Conservation (phyloP, 345 rosid genomes). For the Salix dunnii region DNA sequence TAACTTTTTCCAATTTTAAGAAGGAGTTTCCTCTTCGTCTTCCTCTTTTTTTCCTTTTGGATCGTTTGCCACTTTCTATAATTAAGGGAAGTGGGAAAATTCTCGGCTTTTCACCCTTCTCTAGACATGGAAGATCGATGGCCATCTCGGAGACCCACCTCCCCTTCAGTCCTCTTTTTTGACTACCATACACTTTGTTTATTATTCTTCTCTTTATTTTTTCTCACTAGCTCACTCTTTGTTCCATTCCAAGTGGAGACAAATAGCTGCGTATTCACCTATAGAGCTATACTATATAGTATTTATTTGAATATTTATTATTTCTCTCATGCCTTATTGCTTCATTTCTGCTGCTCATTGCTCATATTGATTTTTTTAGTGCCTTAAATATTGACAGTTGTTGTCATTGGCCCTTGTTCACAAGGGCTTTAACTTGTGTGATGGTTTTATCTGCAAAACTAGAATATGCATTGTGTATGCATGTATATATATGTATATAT, state of each 20-base stretch:
- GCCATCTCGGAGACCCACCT: not conserved
- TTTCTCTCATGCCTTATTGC: not conserved
- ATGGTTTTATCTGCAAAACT: slow-evolving; percentile 11
- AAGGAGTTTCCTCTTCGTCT: not conserved
- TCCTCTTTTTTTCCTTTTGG: not conserved
- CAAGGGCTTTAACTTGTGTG: slow-evolving; percentile 15
- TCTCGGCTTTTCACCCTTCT: slow-evolving; percentile 26
- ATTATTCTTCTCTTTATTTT: not conserved
- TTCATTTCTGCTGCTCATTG: not conserved
- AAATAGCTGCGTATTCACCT: not conserved
- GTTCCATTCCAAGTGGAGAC: not conserved
- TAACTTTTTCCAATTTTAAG: slow-evolving; percentile 23
- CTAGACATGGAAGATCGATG: slow-evolving; percentile 27
- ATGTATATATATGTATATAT: no score
- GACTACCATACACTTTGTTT: slow-evolving; percentile 11
- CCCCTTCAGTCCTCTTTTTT: not conserved
- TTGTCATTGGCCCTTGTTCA: not conserved
- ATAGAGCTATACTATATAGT: no score
- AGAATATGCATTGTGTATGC: not conserved
- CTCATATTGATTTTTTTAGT: not conserved
- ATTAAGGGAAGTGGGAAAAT: slow-evolving; percentile 25
- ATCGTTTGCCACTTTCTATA: slow-evolving; percentile 18
- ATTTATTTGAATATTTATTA: not conserved
- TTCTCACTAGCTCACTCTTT: no score
- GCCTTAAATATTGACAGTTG: not conserved